Base-by-base conservation (phyloP, 1,284 basidiomycete genomes). In the Takashimella koratensis region DNA sequence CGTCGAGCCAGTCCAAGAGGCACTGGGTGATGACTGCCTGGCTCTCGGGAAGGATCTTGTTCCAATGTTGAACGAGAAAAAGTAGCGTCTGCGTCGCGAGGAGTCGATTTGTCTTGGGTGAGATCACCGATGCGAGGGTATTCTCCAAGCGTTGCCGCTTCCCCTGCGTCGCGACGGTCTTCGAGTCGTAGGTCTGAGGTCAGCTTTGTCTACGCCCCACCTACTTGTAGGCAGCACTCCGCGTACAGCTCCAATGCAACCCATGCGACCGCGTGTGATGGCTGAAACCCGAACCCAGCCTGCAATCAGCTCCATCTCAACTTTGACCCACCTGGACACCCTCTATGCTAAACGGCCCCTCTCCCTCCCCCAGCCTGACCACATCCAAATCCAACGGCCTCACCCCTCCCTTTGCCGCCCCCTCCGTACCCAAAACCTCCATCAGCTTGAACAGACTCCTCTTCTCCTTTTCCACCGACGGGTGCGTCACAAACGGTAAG, bases 51-150 rank as follows among this genome's bases (percentile, higher is more conserved):
- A 86, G 82, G 23, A 93, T 66, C 16, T 79, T 66, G 20, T 61
- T 30, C 87, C 87, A 90, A 23, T 82, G 79, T 62, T 88, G 84
- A 53, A 91, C 80, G 63, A 94, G 77, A 76, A 97, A 94, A n/a
- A 92, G 80, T 1, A 95, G 76, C 3, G 85, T 78, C 73, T 96
- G 92, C 1, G 93, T 75, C 51, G 83, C 81, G 60, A 85, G 86
- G 0, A 74, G 48, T 5, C 74, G 62, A 20, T 61, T 51, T 20
- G 56, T 46, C 6, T 46, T 71, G 21, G 79, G 57, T n/a, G n/a
- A 65, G 5, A 91, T 75, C 5, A 92, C 73, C 4, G 79, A 73
- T 2, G 77, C 69, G 49, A 92, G 77, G 3, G 86, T 84, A 51
- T 72, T 70, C 21, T 73, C 75, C 20, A 71, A 52, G 43, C 62